A percentile compares a stretch with the other conserved stretches of the same genome.
Evolutionary conservation across 345 rosid genomes (phyloP).

Genomic region (Pistacia integerrima): DNA sequence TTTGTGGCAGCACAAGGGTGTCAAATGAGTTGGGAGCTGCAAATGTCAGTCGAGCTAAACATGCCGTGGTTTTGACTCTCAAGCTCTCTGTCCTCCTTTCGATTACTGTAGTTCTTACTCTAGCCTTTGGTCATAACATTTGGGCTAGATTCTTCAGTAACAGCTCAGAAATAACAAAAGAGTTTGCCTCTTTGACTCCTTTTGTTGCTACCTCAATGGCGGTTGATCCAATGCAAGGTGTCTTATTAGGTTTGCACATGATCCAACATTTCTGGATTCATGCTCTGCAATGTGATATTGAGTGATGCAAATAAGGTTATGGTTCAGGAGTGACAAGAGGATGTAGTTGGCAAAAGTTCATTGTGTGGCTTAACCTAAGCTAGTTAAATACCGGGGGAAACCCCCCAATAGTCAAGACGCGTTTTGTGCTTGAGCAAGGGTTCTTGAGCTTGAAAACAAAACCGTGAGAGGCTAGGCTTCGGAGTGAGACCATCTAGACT

Average conservation of each 20-base stretch:
- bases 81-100: slow-evolving; percentile 54
- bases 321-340: too few species aligned
- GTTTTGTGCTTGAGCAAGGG: too few species aligned
- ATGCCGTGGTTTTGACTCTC: slow-evolving; percentile 31
- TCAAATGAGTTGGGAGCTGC: slow-evolving; percentile 23
- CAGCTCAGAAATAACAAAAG: slow-evolving; percentile 35
- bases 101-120: slow-evolving; percentile 27
- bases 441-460: too few species aligned
- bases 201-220: slow-evolving; percentile 40
- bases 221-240: slow-evolving; percentile 36
- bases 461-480: too few species aligned
- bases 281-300: too few species aligned
- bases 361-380: too few species aligned
- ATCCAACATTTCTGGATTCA: not conserved
- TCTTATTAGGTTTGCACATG: slow-evolving; percentile 41
- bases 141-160: slow-evolving; percentile 63
- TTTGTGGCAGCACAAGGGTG: slow-evolving; percentile 66
- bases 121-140: slow-evolving; percentile 33
- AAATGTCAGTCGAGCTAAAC: slow-evolving; percentile 44
- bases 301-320: too few species aligned
- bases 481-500: too few species aligned
- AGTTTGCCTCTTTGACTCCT: slow-evolving; percentile 36
- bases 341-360: too few species aligned
- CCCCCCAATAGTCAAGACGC: too few species aligned
- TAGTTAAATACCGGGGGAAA: too few species aligned